Evolutionary conservation across 2,329 filamentous ascomycete genomes (phyloP), one percentile per base, ranked within the genome.

Genomic region (Aspergillus japonicus): DNA sequence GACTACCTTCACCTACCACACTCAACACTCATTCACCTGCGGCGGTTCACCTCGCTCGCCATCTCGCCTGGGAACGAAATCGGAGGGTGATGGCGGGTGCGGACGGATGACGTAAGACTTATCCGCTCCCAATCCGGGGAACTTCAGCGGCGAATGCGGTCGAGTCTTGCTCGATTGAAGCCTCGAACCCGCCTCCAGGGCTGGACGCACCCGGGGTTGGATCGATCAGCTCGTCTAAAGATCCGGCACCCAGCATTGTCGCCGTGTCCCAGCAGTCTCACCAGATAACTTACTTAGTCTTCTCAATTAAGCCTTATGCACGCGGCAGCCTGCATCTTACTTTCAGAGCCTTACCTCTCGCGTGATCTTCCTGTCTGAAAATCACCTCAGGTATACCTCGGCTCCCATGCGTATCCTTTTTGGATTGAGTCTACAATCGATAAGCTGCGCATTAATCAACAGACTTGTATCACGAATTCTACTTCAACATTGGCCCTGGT

Each of bases 21-120:
- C n/a, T 44, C 39, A n/a, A 44, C 39, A 44, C 39, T 44, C 16
- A 29, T 47, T 55, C 53, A 21, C 53, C 26, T 31, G 21, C 53
- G 23, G 42, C 23, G 21, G 42, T n/a, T 33, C 26, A 44, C 33
- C 29, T 26, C 53, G n/a, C 42, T 26, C n/a, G 35, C 50, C 31
- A 42, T 42, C 39, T 42, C 39, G 42, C 39, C 39, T 55, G 47
- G n/a, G 26, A 47, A 55, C 59, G 57, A 63, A 58, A 52, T 47
- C 50, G 61, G 54, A 54, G 59, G 53, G 54, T 57, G 47, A 44
- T 57, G 47, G 50, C 59, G 50, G 51, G 31, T 50, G 48, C 54
- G 53, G 63, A 64, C 62, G 64, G 72, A 74, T 74, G 72, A 74
- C 71, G 72, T 74, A 73, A 73, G 67, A 69, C 69, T 67, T 70